A percentile compares a stretch with the other conserved stretches of the same genome.
phyloP scores from a whole-genome alignment of 139 green algal genomes.

The Micractinium conductrix region DNA sequence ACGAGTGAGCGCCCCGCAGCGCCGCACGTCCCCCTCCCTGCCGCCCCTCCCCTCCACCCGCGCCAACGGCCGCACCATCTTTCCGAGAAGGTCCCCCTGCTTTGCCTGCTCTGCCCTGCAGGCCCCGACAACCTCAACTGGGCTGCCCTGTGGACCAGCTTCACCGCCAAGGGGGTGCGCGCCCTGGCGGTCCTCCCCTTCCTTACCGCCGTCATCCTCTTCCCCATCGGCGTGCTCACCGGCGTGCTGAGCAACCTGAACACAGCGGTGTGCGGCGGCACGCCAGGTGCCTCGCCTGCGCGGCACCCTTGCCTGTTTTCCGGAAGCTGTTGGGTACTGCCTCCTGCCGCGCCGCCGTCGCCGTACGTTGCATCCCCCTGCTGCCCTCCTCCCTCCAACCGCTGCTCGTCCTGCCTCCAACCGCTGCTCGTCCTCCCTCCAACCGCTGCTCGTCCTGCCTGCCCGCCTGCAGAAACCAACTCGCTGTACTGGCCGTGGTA shows the following conservation, averaged over 20 bases:
- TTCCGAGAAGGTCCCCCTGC: too few species aligned
- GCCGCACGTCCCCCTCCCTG: too few species aligned
- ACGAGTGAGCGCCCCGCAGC: too few species aligned
- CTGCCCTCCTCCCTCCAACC: too few species aligned
- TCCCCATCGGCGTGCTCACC: conserved; percentile 23
- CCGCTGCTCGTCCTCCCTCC: too few species aligned
- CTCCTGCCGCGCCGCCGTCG: background rate
- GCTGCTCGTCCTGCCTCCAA: too few species aligned
- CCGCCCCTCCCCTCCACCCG: too few species aligned
- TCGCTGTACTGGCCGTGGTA: conserved; percentile 31
- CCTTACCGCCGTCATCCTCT: background rate
- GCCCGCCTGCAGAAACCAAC: conserved; percentile 15
- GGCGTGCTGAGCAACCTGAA: conserved; percentile 12
- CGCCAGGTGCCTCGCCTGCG: background rate
- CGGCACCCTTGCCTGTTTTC: too few species aligned
- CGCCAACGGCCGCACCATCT: too few species aligned
- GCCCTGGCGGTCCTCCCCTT: background rate
- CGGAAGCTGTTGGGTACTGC: background rate
- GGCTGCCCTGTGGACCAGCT: conserved; percentile 8
- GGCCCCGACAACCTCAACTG: conserved; percentile 23
- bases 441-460: too few species aligned
- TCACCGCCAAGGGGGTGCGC: background rate
- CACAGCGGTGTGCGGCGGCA: conserved; percentile 13
- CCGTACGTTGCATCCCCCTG: background rate
- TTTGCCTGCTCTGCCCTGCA: too few species aligned